Percentiles rank a stretch among this genome's conserved stretches.
Evolutionary conservation across 768 basidiomycete species (phyloP).

Genomic region (Mycena belliarum): DNA sequence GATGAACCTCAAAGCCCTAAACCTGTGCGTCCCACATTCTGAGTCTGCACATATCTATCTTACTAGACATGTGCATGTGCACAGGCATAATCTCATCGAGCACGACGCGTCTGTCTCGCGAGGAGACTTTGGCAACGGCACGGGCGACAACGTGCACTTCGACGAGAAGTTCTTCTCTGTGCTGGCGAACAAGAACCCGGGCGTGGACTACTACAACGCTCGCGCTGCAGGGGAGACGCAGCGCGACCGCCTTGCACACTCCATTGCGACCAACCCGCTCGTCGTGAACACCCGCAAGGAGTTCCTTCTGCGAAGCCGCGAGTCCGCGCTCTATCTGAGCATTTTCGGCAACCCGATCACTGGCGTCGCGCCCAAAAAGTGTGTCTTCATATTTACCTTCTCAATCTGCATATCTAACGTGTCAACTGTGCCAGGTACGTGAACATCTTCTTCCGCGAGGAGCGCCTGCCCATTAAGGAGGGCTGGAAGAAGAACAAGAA

Average conservation of each 20-base stretch:
- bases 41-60: background rate
- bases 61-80: no score
- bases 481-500: no score
- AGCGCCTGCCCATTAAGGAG: constrained; percentile 13
- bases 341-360: constrained; percentile 11
- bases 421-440: background rate
- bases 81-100: constrained; percentile 11
- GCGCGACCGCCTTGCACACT: constrained; percentile 1
- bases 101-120: constrained; percentile 14
- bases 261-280: constrained; percentile 1
- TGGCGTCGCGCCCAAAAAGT: constrained; percentile 18
- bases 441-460: constrained; percentile 15
- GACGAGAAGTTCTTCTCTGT: constrained; percentile 9
- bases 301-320: constrained; percentile 8
- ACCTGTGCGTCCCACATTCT: background rate
- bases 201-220: constrained; percentile 5
- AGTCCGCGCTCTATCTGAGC: constrained; percentile 17
- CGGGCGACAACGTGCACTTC: constrained; percentile 12
- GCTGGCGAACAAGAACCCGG: constrained; percentile 9
- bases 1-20: constrained; percentile 1
- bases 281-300: constrained; percentile 18
- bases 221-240: background rate
- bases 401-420: no score
- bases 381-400: background rate
- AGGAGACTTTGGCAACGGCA: background rate